These are phyloP conservation scores for Nicotiana obtusifolia DNA, from an alignment of 257 asterid species.

Conservation along the genomic window DNA sequence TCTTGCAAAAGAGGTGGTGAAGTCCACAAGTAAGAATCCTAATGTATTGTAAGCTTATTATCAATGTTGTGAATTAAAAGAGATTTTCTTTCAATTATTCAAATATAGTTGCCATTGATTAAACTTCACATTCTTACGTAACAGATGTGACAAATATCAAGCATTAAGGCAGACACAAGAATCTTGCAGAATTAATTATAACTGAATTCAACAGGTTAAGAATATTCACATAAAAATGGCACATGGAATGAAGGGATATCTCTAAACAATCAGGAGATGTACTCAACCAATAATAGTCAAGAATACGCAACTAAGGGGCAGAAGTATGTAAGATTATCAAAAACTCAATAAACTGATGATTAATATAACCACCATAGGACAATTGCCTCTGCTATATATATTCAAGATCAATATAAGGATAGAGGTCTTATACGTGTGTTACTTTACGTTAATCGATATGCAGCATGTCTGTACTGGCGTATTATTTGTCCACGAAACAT, in stretches of 20 bases:
- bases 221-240: not conserved
- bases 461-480: not conserved
- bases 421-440: not conserved
- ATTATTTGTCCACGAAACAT: not conserved
- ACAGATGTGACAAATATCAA: not conserved
- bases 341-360: not conserved
- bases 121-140: not conserved
- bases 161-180: not conserved
- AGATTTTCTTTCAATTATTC: not conserved
- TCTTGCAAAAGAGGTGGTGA: constrained; percentile 13
- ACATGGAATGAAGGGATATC: not conserved
- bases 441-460: not conserved
- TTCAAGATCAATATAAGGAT: not conserved
- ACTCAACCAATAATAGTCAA: not conserved
- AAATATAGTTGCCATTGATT: not conserved
- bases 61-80: not conserved
- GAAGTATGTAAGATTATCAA: not conserved
- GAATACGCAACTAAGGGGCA: not conserved
- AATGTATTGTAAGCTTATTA: not conserved
- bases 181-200: not conserved
- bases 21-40: constrained; percentile 1
- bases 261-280: not conserved
- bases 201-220: not conserved
- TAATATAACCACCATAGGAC: not conserved
- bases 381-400: not conserved